phyloP scores from a whole-genome alignment of 2,329 filamentous ascomycete genomes.

The Pseudovirgaria hyperparasitica region DNA sequence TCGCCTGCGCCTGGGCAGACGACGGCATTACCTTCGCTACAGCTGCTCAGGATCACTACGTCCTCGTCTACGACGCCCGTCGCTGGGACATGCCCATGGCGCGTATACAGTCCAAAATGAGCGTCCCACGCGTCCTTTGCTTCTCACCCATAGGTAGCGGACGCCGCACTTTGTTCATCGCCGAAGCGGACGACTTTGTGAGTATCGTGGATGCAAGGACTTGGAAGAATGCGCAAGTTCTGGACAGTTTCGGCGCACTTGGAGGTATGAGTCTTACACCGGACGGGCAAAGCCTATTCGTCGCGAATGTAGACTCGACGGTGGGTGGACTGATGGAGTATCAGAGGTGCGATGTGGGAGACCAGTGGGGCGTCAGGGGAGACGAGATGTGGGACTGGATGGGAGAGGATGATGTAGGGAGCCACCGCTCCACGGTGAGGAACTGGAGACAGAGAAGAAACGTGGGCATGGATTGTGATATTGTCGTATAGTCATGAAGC shows the following conservation, averaged over 20 bases:
- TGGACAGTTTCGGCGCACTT: slow-evolving; percentile 66
- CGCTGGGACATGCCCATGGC: slow-evolving; percentile 47
- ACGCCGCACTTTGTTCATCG: slow-evolving; percentile 53
- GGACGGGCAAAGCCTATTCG: slow-evolving; percentile 53
- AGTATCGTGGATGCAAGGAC: slow-evolving; percentile 56
- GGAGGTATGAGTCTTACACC: slow-evolving; percentile 55
- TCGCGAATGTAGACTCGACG: slow-evolving; percentile 52
- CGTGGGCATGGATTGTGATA: neutral
- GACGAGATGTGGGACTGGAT: neutral
- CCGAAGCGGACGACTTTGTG: slow-evolving; percentile 64
- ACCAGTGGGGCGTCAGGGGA: slow-evolving; percentile 4
- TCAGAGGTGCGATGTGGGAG: slow-evolving; percentile 31
- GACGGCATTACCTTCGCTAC: slow-evolving; percentile 67
- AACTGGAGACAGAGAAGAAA: neutral
- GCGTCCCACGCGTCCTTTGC: slow-evolving; percentile 53
- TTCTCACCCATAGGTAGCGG: slow-evolving; percentile 63
- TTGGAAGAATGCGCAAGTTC: slow-evolving; percentile 51
- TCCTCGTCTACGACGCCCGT: slow-evolving; percentile 67
- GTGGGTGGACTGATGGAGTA: slow-evolving; percentile 57
- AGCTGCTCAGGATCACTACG: slow-evolving; percentile 59
- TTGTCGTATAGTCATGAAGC: neutral
- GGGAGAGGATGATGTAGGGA: neutral
- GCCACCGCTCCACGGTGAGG: neutral
- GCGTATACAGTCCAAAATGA: slow-evolving; percentile 51
- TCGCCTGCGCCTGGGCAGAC: slow-evolving; percentile 68